Evolutionary conservation across 192 early-diverging fungal species (phyloP), one percentile per base, ranked within the genome.

Genomic region (Phlyctochytrium bullatum): DNA sequence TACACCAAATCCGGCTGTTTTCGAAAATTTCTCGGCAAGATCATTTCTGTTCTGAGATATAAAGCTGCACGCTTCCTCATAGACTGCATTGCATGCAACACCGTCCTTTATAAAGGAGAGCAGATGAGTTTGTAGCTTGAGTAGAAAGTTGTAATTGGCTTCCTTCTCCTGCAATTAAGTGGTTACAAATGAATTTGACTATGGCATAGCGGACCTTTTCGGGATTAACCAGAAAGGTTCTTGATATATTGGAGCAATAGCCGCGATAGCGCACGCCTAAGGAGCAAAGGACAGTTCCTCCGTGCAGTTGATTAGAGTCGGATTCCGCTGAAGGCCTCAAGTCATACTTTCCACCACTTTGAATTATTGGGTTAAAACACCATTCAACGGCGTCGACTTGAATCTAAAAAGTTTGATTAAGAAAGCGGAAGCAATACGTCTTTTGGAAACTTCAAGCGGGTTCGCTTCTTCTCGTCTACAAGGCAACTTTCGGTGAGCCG

Each of bases 331-430:
- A 88, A 12, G 91, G 84, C 63, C 84, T 86, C 61, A 99, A 79
- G 65, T 96, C 89, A 74, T 94, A 99, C 34, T 86, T 80, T 36
- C 96, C 96, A 62, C 97, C 97, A 79, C 92, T 94, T 78, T 98
- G 96, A 66, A 99, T 89, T 59, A 96, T 92, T 4, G 97, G 97
- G 4, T 88, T 78, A 50, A 95, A 93, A 68, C 93, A 92, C 91
- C 91, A 93, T 52, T 99, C 97, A 10, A 87, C 76, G 61, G 84
- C 80, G 20, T 47, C 68, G 53, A 12, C n/a, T 34, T 31, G 27
- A 35, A 58, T 25, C 6, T 25, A 58, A 6, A 58, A 12, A 20
- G 23, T 58, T 10, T 24, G 12, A 27, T 24, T n/a, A 58, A 58
- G 29, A 6, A 58, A 58, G 56, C n/a, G 56, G 24, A 58, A 58